Evolutionary conservation across 257 asterid species (phyloP).

Genomic region (Lycium ferocissimum): DNA sequence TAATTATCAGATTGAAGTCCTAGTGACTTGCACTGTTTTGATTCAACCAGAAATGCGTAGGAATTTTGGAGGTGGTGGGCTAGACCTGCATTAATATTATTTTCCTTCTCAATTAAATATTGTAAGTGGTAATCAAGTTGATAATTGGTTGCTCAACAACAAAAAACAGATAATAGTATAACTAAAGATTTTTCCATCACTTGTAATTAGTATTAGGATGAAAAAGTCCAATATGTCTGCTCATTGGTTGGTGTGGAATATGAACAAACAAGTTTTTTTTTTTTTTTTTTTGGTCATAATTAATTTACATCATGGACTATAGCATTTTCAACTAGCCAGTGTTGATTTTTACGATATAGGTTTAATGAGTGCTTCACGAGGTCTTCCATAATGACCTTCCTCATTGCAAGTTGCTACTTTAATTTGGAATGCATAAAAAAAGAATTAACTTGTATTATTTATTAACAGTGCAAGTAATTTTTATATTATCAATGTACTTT

Average conservation of each 20-base stretch:
- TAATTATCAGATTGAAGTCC: neutral
- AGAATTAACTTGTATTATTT: too few species aligned
- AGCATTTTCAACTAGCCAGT: neutral
- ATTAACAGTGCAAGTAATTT: too few species aligned
- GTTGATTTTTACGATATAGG: neutral
- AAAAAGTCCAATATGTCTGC: constrained; percentile 21
- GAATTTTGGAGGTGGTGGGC: neutral
- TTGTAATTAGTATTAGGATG: neutral
- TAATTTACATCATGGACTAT: constrained; percentile 17
- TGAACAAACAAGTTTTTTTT: neutral
- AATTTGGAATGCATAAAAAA: neutral
- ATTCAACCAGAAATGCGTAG: neutral
- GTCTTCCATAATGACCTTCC: neutral
- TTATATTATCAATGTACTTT: too few species aligned
- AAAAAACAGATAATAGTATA: neutral
- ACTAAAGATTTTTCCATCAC: neutral
- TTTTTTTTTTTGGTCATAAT: neutral
- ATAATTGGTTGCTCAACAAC: constrained; percentile 17
- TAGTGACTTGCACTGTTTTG: neutral
- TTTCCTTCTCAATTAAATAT: neutral
- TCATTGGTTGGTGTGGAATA: neutral
- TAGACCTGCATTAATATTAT: neutral
- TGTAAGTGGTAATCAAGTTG: neutral
- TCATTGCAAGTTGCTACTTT: neutral
- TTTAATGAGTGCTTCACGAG: neutral